Evolutionary conservation across 768 basidiomycete genomes (phyloP).

Genomic region (Russula abietina): DNA sequence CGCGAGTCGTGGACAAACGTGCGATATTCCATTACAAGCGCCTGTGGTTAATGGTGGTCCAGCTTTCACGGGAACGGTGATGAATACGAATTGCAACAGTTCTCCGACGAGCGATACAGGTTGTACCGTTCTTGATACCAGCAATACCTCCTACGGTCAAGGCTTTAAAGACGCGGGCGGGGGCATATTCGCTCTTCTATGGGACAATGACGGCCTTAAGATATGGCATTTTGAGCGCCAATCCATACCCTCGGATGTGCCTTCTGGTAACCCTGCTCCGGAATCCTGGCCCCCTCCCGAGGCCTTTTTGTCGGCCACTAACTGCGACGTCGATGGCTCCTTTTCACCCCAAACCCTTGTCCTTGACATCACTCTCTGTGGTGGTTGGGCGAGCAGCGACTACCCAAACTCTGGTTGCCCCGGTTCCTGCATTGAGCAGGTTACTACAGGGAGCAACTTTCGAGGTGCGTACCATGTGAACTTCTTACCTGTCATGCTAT

Average conservation of each 20-base stretch:
- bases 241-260: conserved; percentile 12
- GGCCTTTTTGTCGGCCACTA: conserved; percentile 1
- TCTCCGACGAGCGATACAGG: background rate
- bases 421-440: background rate
- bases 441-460: conserved; percentile 5
- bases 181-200: background rate
- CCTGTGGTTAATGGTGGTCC: background rate
- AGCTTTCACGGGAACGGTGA: background rate
- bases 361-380: conserved; percentile 9
- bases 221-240: conserved; percentile 16
- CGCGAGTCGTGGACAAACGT: fast-evolving
- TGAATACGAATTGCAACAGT: background rate
- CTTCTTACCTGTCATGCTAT: background rate
- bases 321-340: background rate
- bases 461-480: background rate
- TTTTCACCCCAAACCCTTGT: conserved; percentile 8
- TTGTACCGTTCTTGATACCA: conserved; percentile 4
- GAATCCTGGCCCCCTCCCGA: conserved; percentile 5
- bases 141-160: background rate
- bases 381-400: conserved; percentile 9
- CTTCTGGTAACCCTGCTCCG: background rate
- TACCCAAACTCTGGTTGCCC: conserved; percentile 7
- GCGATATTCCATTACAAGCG: background rate
- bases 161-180: background rate
- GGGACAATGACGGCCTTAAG: conserved; percentile 4